Evolutionary conservation across 202 grass and related monocot species (phyloP).

Genomic region (Brachypodium distachyon): DNA sequence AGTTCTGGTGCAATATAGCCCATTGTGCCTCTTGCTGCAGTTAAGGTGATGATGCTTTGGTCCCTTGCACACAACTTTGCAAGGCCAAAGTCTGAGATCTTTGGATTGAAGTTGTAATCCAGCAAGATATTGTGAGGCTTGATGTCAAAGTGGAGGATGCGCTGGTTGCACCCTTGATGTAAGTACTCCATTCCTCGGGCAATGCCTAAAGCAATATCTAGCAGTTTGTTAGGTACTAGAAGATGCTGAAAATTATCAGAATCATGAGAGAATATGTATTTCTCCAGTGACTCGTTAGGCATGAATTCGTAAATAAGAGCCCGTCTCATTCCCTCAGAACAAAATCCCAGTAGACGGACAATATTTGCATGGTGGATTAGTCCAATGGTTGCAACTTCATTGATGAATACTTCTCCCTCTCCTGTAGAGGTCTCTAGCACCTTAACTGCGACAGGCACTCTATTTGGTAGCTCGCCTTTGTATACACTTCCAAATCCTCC

Average conservation of each 20-base stretch:
- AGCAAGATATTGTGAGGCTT: slow-evolving; percentile 50
- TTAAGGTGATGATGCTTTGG: slow-evolving; percentile 33
- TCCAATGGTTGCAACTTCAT: slow-evolving; percentile 48
- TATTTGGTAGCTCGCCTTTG: neutral
- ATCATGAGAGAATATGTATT: slow-evolving; percentile 30
- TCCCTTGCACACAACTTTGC: slow-evolving; percentile 47
- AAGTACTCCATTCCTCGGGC: slow-evolving; percentile 50
- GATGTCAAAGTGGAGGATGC: slow-evolving; percentile 54
- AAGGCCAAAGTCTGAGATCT: slow-evolving; percentile 55
- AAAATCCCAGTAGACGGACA: neutral
- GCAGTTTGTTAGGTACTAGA: neutral
- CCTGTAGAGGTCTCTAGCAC: slow-evolving; percentile 45
- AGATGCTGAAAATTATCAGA: neutral
- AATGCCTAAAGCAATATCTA: slow-evolving; percentile 25
- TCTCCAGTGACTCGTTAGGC: slow-evolving; percentile 64
- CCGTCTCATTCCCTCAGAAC: neutral
- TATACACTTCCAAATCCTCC: slow-evolving; percentile 37
- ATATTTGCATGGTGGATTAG: slow-evolving; percentile 56
- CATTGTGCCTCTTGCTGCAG: slow-evolving; percentile 47
- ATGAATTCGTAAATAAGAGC: slow-evolving; percentile 61
- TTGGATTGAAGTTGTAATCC: slow-evolving; percentile 29
- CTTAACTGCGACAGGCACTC: neutral
- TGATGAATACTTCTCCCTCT: slow-evolving; percentile 19
- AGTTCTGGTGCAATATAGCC: slow-evolving; percentile 49
- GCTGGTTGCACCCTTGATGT: slow-evolving; percentile 44